Conservation (phyloP, 129 eudicot species). For the Lactuca saligna region DNA sequence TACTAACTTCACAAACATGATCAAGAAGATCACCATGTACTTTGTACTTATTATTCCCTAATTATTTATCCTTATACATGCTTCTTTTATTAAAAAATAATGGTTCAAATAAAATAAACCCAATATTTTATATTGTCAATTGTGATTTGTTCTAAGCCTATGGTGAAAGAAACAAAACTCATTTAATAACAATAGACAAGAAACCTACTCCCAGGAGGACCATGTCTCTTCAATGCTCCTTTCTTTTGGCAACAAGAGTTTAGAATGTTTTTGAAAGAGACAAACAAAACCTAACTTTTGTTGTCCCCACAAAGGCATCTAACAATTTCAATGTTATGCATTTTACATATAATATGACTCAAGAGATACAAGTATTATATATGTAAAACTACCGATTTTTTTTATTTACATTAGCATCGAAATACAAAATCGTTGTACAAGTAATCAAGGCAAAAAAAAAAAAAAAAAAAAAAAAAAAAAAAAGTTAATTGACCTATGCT, state of each 20-base stretch:
- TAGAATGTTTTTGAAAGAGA: constrained; percentile 35
- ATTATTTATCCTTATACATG: constrained; percentile 18
- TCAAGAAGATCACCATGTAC: constrained; percentile 32
- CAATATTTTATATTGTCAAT: neutral
- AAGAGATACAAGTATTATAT: neutral
- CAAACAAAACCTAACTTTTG: constrained; percentile 32
- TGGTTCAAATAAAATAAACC: constrained; percentile 13
- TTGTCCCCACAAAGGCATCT: constrained; percentile 33
- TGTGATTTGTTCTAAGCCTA: constrained; percentile 17
- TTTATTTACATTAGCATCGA: neutral
- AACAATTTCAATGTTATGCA: neutral
- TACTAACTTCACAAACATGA: constrained; percentile 21
- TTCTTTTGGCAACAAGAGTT: constrained; percentile 24
- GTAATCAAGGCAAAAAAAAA: too few relatives aligned
- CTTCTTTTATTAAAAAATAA: constrained; percentile 1
- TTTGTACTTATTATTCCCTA: constrained; percentile 21
- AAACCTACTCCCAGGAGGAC: constrained; percentile 29
- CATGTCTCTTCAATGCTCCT: constrained; percentile 26
- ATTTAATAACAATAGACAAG: constrained; percentile 34
- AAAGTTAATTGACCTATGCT: too few relatives aligned
- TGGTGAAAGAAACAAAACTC: constrained; percentile 25
- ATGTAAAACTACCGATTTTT: neutral
- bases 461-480: too few relatives aligned
- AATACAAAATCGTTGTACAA: too few relatives aligned
- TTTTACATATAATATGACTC: neutral